These are phyloP conservation scores for Thozetella sp. DNA, from an alignment of 495 filamentous ascomycete genomes.

Conservation along the genomic window DNA sequence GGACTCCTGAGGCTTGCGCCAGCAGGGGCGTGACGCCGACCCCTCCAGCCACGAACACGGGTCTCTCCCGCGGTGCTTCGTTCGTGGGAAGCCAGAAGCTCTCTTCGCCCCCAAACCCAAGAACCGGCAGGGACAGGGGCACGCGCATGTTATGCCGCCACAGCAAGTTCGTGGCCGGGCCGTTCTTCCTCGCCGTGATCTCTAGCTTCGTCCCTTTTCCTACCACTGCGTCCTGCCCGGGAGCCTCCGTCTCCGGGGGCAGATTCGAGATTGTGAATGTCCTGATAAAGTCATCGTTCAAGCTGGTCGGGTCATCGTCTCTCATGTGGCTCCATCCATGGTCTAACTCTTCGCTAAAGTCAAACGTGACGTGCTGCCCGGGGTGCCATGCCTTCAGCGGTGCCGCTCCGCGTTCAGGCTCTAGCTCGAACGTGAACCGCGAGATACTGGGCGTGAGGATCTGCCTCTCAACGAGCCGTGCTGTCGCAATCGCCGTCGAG, in stretches of 20 bases:
- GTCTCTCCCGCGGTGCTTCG: slow-evolving; percentile 13
- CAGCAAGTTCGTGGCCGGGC: slow-evolving; percentile 65
- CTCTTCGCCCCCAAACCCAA: slow-evolving; percentile 72
- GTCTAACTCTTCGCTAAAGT: slow-evolving; percentile 67
- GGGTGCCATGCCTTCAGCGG: slow-evolving; percentile 49
- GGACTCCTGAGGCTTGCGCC: slow-evolving; percentile 54
- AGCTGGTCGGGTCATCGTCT: slow-evolving; percentile 70
- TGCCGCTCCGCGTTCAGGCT: slow-evolving; percentile 8
- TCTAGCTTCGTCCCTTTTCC: slow-evolving; percentile 54
- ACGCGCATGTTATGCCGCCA: slow-evolving; percentile 54
- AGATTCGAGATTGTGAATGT: slow-evolving; percentile 77
- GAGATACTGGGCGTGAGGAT: slow-evolving; percentile 64
- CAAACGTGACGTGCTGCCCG: slow-evolving; percentile 76
- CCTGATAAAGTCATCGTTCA: slow-evolving; percentile 82
- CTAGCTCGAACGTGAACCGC: slow-evolving; percentile 63
- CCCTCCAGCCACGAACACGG: slow-evolving; percentile 70
- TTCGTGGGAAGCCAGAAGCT: slow-evolving; percentile 24
- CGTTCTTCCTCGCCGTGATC: slow-evolving; percentile 69
- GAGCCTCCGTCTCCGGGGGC: slow-evolving; percentile 28
- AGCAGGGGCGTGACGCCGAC: slow-evolving; percentile 82
- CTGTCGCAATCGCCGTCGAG: slow-evolving; percentile 27
- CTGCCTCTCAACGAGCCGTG: slow-evolving; percentile 54
- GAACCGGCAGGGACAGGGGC: slow-evolving; percentile 63
- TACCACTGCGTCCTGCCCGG: neutral
- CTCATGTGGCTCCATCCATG: slow-evolving; percentile 80